phyloP scores from a whole-genome alignment of 768 basidiomycete genomes.

The Kwoniella bestiolae region DNA sequence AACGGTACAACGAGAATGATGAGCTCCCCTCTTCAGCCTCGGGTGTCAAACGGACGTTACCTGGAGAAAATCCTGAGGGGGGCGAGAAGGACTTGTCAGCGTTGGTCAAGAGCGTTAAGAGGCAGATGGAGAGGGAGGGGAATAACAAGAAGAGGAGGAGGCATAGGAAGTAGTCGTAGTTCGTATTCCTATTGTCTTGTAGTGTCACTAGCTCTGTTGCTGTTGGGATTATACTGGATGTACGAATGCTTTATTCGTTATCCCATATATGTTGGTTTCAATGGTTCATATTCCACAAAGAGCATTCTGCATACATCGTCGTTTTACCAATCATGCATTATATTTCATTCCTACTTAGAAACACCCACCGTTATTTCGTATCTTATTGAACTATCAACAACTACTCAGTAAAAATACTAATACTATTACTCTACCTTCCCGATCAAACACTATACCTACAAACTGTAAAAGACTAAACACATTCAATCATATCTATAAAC shows the following conservation, averaged over 20 bases:
- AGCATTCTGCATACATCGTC: too few relatives aligned
- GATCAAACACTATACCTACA: not conserved
- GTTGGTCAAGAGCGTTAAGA: conserved; percentile 85
- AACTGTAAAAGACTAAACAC: not conserved
- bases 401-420: too few relatives aligned
- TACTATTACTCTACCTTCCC: not conserved
- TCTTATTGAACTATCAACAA: too few relatives aligned
- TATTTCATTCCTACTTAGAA: too few relatives aligned
- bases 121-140: conserved; percentile 63
- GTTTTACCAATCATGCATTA: too few relatives aligned
- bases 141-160: conserved; percentile 25
- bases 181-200: too few relatives aligned
- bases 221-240: too few relatives aligned
- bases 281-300: too few relatives aligned
- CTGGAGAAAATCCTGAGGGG: conserved; percentile 64
- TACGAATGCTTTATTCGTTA: too few relatives aligned
- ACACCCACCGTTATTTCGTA: too few relatives aligned
- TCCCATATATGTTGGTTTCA: too few relatives aligned
- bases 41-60: conserved; percentile 13
- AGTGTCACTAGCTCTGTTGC: too few relatives aligned
- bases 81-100: conserved; percentile 66
- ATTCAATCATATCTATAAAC: not conserved
- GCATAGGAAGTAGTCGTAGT: not conserved
- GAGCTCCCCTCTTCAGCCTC: conserved; percentile 7
- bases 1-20: not conserved